phyloP scores from a whole-genome alignment of 1,284 basidiomycete genomes.

The Neotropicomus parvogracilis region DNA sequence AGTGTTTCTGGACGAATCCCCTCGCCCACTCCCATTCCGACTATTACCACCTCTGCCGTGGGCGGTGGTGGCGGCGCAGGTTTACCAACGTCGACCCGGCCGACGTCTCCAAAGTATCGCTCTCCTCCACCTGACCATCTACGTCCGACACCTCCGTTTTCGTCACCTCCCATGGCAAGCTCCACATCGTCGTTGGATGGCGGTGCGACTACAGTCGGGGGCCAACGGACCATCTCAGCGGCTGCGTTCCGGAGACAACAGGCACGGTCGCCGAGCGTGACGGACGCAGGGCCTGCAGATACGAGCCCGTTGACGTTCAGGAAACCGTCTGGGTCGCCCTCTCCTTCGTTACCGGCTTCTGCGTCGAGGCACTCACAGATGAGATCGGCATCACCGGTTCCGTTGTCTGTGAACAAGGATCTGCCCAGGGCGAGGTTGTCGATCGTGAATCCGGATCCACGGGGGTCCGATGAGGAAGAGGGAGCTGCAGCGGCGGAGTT shows the following conservation, averaged over 20 bases:
- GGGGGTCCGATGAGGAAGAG: slow-evolving; percentile 43
- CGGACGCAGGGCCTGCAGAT: slow-evolving; percentile 33
- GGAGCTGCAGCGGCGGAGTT: slow-evolving; percentile 31
- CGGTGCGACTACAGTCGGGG: slow-evolving; percentile 10
- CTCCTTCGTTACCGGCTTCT: slow-evolving; percentile 4
- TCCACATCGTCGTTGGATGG: slow-evolving; percentile 36
- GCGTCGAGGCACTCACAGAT: neutral
- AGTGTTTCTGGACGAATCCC: slow-evolving; percentile 17
- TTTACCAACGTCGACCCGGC: slow-evolving; percentile 1
- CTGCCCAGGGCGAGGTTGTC: slow-evolving; percentile 27
- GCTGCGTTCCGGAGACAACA: slow-evolving; percentile 67
- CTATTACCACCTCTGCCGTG: neutral
- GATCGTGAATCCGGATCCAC: slow-evolving; percentile 31
- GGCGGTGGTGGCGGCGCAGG: neutral
- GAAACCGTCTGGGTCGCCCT: slow-evolving; percentile 22
- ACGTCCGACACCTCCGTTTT: slow-evolving; percentile 29
- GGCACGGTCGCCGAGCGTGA: slow-evolving; percentile 33
- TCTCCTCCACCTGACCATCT: slow-evolving; percentile 39
- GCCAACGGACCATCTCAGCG: slow-evolving; percentile 61
- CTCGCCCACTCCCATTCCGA: slow-evolving; percentile 1
- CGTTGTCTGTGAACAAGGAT: slow-evolving; percentile 34
- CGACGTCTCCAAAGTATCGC: slow-evolving; percentile 35
- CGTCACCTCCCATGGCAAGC: slow-evolving; percentile 27
- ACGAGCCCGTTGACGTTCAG: slow-evolving; percentile 48
- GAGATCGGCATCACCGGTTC: slow-evolving; percentile 20